These are phyloP conservation scores for Prunus armeniaca DNA, from an alignment of 306 rosid species.

Conservation along the genomic window DNA sequence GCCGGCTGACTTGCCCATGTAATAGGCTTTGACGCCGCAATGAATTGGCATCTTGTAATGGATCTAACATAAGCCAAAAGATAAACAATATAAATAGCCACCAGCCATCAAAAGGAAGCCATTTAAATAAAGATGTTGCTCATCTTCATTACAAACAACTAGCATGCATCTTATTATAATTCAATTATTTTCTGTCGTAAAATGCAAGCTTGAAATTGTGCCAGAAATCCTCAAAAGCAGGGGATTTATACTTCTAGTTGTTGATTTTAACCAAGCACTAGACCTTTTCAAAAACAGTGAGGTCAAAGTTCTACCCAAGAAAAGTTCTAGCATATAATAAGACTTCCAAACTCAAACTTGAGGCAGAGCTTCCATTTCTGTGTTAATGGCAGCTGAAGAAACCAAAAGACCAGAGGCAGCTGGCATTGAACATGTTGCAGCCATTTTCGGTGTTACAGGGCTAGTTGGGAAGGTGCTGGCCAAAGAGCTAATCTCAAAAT, in stretches of 20 bases:
- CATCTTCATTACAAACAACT: not conserved
- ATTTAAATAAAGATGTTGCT: not conserved
- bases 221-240: not conserved
- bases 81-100: not conserved
- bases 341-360: constrained; percentile 26
- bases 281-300: not conserved
- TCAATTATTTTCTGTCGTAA: not conserved
- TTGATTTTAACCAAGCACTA: not conserved
- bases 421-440: constrained; percentile 48
- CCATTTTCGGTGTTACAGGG: constrained; percentile 85
- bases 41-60: constrained; percentile 22
- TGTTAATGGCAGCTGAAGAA: constrained; percentile 42
- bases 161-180: constrained; percentile 7
- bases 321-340: not conserved
- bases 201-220: constrained; percentile 3
- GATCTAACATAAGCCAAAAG: not conserved
- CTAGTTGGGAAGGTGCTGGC: constrained; percentile 79
- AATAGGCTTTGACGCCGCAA: constrained; percentile 23
- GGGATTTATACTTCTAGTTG: not conserved
- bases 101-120: not conserved
- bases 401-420: constrained; percentile 12
- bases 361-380: not conserved
- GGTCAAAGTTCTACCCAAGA: not conserved
- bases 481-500: constrained; percentile 33
- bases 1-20: constrained; percentile 39